phyloP scores from a whole-genome alignment of 2,329 filamentous ascomycete species.

The Nemania bipapillata region DNA sequence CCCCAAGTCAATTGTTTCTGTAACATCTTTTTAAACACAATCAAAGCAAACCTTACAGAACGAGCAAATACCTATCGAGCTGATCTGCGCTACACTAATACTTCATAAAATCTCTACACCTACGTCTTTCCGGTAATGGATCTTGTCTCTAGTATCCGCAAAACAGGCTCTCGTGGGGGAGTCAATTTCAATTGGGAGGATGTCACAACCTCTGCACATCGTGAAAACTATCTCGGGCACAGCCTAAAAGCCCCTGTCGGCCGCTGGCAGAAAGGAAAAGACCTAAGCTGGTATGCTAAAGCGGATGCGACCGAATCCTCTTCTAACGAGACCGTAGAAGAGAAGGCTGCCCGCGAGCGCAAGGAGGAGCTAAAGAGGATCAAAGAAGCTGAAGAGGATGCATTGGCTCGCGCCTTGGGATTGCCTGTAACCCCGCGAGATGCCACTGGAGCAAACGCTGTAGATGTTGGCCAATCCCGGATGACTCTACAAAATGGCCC shows the following conservation, averaged over 20 bases:
- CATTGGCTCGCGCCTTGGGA: slow-evolving; percentile 83
- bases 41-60: not conserved
- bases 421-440: slow-evolving; percentile 74
- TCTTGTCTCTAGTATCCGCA: slow-evolving; percentile 89
- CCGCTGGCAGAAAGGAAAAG: slow-evolving; percentile 85
- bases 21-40: not conserved
- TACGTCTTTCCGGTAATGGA: slow-evolving; percentile 71
- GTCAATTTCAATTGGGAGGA: slow-evolving; percentile 98
- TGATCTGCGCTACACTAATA: not conserved
- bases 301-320: slow-evolving; percentile 62
- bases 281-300: slow-evolving; percentile 73
- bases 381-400: slow-evolving; percentile 93
- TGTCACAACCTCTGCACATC: slow-evolving; percentile 84
- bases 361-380: slow-evolving; percentile 78
- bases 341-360: slow-evolving; percentile 69
- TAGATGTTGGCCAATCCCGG: slow-evolving; percentile 65
- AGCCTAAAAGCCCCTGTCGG: slow-evolving; percentile 91
- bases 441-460: slow-evolving; percentile 71
- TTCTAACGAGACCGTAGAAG: slow-evolving; percentile 67
- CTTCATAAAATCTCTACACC: not conserved
- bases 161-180: slow-evolving; percentile 89
- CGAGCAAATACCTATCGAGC: not conserved
- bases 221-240: slow-evolving; percentile 90
- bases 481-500: slow-evolving; percentile 39
- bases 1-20: no score